These are phyloP conservation scores for Austroboletus novae-zelandiae DNA, from an alignment of 1,284 basidiomycete genomes.

Conservation along the genomic window DNA sequence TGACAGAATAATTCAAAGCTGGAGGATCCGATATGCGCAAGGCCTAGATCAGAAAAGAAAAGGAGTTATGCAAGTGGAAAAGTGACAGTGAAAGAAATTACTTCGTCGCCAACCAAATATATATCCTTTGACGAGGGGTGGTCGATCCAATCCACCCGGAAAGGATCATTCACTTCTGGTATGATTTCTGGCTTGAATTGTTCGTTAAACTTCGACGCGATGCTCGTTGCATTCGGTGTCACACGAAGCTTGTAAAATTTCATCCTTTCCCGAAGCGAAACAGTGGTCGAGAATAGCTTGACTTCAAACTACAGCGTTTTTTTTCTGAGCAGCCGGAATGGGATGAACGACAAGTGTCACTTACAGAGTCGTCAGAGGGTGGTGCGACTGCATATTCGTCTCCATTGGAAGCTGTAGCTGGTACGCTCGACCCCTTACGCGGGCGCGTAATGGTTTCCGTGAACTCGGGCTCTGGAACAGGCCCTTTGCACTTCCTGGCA, in stretches of 20 bases:
- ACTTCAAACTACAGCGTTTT: conserved; percentile 55
- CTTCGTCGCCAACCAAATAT: conserved; percentile 70
- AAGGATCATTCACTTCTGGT: conserved; percentile 77
- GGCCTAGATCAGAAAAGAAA: conserved; percentile 46
- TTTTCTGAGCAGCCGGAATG: background rate
- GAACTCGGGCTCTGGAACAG: conserved; percentile 42
- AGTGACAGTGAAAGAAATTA: conserved; percentile 25
- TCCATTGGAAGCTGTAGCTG: conserved; percentile 27
- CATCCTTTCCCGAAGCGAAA: conserved; percentile 81
- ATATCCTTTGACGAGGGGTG: conserved; percentile 42
- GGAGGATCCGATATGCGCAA: conserved; percentile 70
- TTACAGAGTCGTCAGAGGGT: conserved; percentile 60
- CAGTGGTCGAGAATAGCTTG: conserved; percentile 69
- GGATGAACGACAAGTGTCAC: conserved; percentile 19
- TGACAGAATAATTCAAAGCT: conserved; percentile 62
- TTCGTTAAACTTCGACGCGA: conserved; percentile 74
- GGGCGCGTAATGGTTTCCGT: conserved; percentile 56
- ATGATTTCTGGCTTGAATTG: conserved; percentile 80
- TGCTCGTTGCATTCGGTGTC: conserved; percentile 69
- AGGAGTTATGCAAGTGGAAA: conserved; percentile 8
- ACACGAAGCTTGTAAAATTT: conserved; percentile 85
- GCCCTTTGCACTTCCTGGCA: conserved; percentile 57
- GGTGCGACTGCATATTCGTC: conserved; percentile 47
- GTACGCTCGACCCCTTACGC: conserved; percentile 30
- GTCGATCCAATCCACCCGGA: conserved; percentile 79